Conservation (phyloP, 2,329 filamentous ascomycete species). For the Cytospora mali region DNA sequence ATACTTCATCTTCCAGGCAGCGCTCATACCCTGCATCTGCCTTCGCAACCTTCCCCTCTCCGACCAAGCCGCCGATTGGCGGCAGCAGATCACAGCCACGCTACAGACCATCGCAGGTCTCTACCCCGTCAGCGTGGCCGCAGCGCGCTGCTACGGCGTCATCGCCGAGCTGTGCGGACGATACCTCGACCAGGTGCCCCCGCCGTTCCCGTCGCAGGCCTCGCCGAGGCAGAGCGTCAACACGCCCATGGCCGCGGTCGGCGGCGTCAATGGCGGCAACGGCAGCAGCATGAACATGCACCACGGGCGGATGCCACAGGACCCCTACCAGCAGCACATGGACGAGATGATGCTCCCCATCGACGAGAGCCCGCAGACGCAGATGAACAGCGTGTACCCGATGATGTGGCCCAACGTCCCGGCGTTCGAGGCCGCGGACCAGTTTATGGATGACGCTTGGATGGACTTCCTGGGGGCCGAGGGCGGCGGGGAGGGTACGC, state of each 20-base stretch:
- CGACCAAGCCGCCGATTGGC: conserved; percentile 42
- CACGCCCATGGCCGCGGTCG: conserved; percentile 14
- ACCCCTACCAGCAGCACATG: conserved; percentile 28
- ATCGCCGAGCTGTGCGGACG: conserved; percentile 45
- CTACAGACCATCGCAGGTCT: conserved; percentile 43
- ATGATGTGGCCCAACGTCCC: conserved; percentile 51
- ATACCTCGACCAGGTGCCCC: conserved; percentile 36
- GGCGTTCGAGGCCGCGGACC: conserved; percentile 41
- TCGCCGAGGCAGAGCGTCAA: conserved; percentile 23
- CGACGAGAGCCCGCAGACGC: conserved; percentile 45
- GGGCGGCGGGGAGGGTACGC: conserved; percentile 25
- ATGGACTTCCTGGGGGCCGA: conserved; percentile 39
- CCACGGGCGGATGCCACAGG: conserved; percentile 19
- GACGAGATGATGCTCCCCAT: conserved; percentile 34
- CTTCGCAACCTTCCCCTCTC: conserved; percentile 47
- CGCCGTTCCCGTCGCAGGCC: conserved; percentile 25
- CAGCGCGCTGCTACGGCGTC: conserved; percentile 45
- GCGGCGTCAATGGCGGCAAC: conserved; percentile 9
- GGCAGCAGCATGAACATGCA: conserved; percentile 5
- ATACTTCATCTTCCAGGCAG: conserved; percentile 54
- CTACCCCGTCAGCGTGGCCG: conserved; percentile 43
- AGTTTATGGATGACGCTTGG: conserved; percentile 44
- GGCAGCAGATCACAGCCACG: conserved; percentile 43
- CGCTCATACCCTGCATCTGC: conserved; percentile 51
- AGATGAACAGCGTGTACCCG: conserved; percentile 45